These are phyloP conservation scores for Cardamine chenopodiifolia DNA, from an alignment of 345 rosid genomes.

Conservation along the genomic window DNA sequence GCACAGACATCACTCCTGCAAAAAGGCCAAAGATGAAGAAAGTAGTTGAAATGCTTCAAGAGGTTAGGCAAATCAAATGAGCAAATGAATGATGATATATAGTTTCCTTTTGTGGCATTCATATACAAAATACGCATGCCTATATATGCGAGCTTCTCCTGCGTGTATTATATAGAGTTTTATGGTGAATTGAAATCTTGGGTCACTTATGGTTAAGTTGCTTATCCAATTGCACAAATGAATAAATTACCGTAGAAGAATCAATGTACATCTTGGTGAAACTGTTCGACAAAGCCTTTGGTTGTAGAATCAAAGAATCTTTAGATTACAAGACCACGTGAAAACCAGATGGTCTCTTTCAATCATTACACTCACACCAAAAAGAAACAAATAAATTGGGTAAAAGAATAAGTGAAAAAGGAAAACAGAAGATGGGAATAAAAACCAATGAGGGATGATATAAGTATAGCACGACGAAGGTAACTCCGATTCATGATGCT, in stretches of 20 bases:
- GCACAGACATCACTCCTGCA: conserved; percentile 75
- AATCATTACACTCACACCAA: conserved; percentile 27
- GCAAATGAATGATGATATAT: not conserved
- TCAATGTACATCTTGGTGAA: conserved; percentile 18
- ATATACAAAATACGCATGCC: conserved; percentile 24
- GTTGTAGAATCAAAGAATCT: conserved; percentile 7
- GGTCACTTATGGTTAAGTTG: not conserved
- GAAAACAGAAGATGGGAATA: conserved; percentile 2
- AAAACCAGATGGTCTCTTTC: conserved; percentile 18
- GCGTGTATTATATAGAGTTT: conserved; percentile 24
- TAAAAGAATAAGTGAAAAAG: conserved; percentile 24
- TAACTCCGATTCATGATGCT: conserved; percentile 24
- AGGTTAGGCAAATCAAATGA: conserved; percentile 61
- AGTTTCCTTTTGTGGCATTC: conserved; percentile 26
- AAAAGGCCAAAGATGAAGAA: conserved; percentile 92
- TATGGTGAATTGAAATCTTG: conserved; percentile 15
- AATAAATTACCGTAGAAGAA: conserved; percentile 1
- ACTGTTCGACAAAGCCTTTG: conserved; percentile 11
- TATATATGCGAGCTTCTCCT: conserved; percentile 27
- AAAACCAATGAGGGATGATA: conserved; percentile 32
- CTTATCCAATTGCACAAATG: not conserved
- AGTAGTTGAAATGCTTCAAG: conserved; percentile 85
- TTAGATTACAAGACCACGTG: conserved; percentile 27
- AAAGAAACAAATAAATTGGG: conserved; percentile 39
- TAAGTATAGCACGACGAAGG: conserved; percentile 13